Percentiles rank a stretch among this genome's conserved stretches.
Evolutionary conservation across 306 rosid genomes (phyloP).

Genomic region (Trifolium repens): DNA sequence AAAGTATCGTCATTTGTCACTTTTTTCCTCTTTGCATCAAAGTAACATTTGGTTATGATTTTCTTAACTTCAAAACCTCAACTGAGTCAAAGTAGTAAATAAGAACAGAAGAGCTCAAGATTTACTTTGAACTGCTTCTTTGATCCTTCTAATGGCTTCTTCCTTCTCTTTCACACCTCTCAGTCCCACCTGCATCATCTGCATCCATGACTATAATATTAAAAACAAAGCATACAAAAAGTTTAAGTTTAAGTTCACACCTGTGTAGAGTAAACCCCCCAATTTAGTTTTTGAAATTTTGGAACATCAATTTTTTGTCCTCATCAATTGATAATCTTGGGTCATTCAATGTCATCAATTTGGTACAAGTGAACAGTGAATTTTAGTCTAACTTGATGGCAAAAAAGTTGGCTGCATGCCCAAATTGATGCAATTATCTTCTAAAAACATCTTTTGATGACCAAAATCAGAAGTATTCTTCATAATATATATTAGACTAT

Average conservation of each 20-base stretch:
- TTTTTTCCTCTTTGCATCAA: not conserved
- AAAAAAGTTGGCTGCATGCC: not conserved
- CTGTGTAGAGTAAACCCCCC: not conserved
- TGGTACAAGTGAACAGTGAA: not conserved
- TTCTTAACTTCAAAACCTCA: constrained; percentile 11
- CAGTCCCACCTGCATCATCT: constrained; percentile 72
- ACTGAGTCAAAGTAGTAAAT: constrained; percentile 14
- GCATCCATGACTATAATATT: constrained; percentile 39
- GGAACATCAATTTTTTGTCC: not conserved
- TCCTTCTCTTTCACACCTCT: constrained; percentile 63
- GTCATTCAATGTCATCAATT: not conserved
- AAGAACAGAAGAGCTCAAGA: constrained; percentile 24
- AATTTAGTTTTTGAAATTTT: not conserved
- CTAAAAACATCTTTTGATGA: no score
- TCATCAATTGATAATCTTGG: not conserved
- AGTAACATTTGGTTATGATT: not conserved
- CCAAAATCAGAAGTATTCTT: not conserved
- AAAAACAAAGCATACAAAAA: constrained; percentile 4
- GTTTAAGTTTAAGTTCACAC: not conserved
- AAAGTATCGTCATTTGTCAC: not conserved
- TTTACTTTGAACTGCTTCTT: constrained; percentile 71
- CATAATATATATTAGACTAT: not conserved
- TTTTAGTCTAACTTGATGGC: not conserved
- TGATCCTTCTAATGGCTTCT: constrained; percentile 61
- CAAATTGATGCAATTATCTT: not conserved